Percentiles rank a stretch among this genome's conserved stretches.
These are phyloP conservation scores for Cyberlindnera maritima DNA, from an alignment of 805 yeast genomes.

Conservation along the genomic window DNA sequence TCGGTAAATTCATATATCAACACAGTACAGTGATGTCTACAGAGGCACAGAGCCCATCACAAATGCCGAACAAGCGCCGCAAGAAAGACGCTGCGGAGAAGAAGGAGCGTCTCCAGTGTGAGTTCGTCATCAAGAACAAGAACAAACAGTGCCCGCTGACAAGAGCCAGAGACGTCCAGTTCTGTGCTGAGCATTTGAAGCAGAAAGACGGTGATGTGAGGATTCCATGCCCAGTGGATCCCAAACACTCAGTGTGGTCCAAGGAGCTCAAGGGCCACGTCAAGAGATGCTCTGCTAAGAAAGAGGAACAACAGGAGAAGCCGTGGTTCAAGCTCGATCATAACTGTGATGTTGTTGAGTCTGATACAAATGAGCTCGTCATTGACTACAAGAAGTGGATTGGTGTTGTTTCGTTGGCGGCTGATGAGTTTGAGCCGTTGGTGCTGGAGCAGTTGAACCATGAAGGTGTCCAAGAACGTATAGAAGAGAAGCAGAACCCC, in stretches of 20 bases:
- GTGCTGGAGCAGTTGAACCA: conserved; percentile 27
- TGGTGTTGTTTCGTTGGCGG: conserved; percentile 35
- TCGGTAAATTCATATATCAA: background rate
- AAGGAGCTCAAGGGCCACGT: conserved; percentile 54
- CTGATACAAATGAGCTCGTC: conserved; percentile 11
- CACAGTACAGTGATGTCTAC: background rate
- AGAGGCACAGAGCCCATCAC: background rate
- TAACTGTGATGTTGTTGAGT: conserved; percentile 32
- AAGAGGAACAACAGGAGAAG: conserved; percentile 30
- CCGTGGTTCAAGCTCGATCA: conserved; percentile 50
- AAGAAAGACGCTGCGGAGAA: conserved; percentile 13
- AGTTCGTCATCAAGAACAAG: conserved; percentile 46
- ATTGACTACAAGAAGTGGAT: conserved; percentile 31
- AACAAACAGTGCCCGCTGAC: conserved; percentile 62
- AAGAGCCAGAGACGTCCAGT: conserved; percentile 44
- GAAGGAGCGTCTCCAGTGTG: conserved; percentile 38
- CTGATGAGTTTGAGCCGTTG: conserved; percentile 32
- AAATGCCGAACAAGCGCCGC: conserved; percentile 9
- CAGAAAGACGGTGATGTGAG: conserved; percentile 33
- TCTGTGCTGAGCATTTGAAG: conserved; percentile 61
- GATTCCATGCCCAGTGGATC: conserved; percentile 75
- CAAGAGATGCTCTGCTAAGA: conserved; percentile 54
- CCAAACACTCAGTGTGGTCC: conserved; percentile 70
- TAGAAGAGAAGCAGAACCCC: conserved; percentile 45
- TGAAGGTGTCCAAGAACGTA: conserved; percentile 26